A percentile compares a stretch with the other conserved stretches of the same genome.
phyloP scores from a whole-genome alignment of 768 basidiomycete genomes.

The Dioszegia crocea region DNA sequence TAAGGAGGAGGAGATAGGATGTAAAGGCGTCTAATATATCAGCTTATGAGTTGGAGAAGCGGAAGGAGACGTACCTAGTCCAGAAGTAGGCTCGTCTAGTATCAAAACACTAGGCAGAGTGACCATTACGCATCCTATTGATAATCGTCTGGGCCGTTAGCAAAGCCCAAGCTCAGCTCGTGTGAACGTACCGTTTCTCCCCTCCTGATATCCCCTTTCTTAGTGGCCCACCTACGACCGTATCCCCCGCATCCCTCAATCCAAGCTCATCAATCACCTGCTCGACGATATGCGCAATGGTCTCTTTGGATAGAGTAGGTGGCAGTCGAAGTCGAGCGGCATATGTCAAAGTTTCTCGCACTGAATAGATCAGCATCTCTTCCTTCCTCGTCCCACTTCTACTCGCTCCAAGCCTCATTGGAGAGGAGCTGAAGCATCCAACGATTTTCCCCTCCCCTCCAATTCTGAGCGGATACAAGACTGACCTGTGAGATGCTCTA shows the following conservation, averaged over 20 bases:
- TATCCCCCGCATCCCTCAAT: slow-evolving; percentile 53
- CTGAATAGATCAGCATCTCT: slow-evolving; percentile 45
- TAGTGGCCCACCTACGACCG: slow-evolving; percentile 54
- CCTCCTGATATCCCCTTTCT: slow-evolving; percentile 55
- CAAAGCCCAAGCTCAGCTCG: not conserved
- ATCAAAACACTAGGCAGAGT: slow-evolving; percentile 61
- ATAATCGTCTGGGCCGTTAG: slow-evolving; percentile 29
- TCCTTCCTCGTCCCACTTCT: too few species aligned
- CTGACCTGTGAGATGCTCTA: slow-evolving; percentile 49
- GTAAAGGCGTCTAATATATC: slow-evolving; percentile 41
- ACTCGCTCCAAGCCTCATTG: too few species aligned
- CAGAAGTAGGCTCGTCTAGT: slow-evolving; percentile 53
- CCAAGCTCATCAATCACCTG: slow-evolving; percentile 55
- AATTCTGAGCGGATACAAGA: slow-evolving; percentile 5
- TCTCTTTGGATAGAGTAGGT: slow-evolving; percentile 22
- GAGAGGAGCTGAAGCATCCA: too few species aligned
- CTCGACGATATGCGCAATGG: slow-evolving; percentile 51
- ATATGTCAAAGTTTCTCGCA: slow-evolving; percentile 43
- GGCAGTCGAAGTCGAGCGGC: slow-evolving; percentile 53
- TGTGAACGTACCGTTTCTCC: slow-evolving; percentile 42
- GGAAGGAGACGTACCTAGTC: slow-evolving; percentile 20
- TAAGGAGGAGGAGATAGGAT: slow-evolving; percentile 45
- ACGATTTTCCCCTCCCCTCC: too few species aligned
- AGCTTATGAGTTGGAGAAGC: not conserved
- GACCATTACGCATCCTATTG: slow-evolving; percentile 61